These are phyloP conservation scores for Candida piceae DNA, from an alignment of 805 yeast species.

Conservation along the genomic window DNA sequence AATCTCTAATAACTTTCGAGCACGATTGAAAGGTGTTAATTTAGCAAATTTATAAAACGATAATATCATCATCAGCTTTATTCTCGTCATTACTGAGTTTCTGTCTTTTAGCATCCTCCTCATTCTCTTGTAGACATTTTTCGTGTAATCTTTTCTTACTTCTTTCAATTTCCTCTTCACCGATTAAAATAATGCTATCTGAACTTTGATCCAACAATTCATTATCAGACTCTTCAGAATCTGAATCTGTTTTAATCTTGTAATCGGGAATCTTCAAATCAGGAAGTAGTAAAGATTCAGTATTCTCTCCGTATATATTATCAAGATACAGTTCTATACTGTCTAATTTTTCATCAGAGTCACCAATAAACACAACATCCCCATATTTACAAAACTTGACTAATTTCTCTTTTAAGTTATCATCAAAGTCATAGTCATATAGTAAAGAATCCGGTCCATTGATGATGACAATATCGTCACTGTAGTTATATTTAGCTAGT, in stretches of 20 bases:
- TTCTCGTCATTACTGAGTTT: no score
- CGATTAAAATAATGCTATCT: constrained; percentile 13
- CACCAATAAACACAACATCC: constrained; percentile 64
- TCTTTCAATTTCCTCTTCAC: constrained; percentile 9
- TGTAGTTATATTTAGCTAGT: constrained; percentile 46
- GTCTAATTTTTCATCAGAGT: constrained; percentile 67
- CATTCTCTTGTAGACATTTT: neutral
- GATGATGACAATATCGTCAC: constrained; percentile 39
- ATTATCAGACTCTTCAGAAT: constrained; percentile 13
- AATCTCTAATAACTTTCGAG: no score
- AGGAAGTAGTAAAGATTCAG: constrained; percentile 23
- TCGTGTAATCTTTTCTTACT: constrained; percentile 1
- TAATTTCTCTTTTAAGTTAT: constrained; percentile 50
- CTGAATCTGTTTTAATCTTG: constrained; percentile 8
- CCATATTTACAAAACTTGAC: constrained; percentile 49
- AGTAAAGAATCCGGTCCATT: constrained; percentile 46
- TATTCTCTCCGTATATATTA: constrained; percentile 3
- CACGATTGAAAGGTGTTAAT: no score
- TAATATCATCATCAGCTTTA: no score
- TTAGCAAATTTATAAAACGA: no score
- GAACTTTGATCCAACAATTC: constrained; percentile 21
- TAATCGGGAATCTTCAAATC: constrained; percentile 18
- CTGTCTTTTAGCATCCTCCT: neutral
- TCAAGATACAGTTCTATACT: constrained; percentile 53
- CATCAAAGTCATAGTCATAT: constrained; percentile 87